phyloP scores from a whole-genome alignment of 1,284 basidiomycete genomes.

The Trichosporon sp. region DNA sequence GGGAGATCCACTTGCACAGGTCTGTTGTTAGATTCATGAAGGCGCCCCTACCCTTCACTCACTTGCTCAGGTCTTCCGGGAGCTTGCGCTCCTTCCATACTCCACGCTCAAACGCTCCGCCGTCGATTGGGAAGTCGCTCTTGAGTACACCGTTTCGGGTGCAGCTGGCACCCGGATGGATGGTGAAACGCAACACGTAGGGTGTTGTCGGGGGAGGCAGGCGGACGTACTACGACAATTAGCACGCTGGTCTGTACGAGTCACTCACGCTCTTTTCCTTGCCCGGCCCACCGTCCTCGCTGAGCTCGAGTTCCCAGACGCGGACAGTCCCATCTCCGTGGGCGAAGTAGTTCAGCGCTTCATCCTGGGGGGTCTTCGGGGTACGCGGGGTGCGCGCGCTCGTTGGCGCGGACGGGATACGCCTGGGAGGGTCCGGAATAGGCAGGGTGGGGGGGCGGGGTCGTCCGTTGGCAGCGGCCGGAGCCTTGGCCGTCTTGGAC shows the following conservation, averaged over 20 bases:
- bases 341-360: constrained; percentile 78
- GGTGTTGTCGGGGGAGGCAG: constrained; percentile 83
- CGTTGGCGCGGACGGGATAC: not conserved
- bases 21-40: constrained; percentile 49
- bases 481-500: not conserved
- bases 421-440: constrained; percentile 1
- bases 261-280: constrained; percentile 71
- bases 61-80: constrained; percentile 55
- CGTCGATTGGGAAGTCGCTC: constrained; percentile 91
- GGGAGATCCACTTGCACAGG: constrained; percentile 87
- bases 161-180: constrained; percentile 82
- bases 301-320: constrained; percentile 78
- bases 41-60: constrained; percentile 20
- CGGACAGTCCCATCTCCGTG: constrained; percentile 59
- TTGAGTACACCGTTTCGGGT: constrained; percentile 83
- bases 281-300: constrained; percentile 81
- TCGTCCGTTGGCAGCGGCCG: constrained; percentile 1
- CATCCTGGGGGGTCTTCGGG: constrained; percentile 84
- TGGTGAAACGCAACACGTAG: constrained; percentile 80
- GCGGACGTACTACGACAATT: constrained; percentile 70
- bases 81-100: constrained; percentile 65
- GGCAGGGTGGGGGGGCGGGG: constrained; percentile 14
- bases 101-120: constrained; percentile 73
- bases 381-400: constrained; percentile 36
- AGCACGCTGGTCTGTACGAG: not conserved